Conservation (phyloP, 305 asterid genomes). For the Fraxinus baroniana region DNA sequence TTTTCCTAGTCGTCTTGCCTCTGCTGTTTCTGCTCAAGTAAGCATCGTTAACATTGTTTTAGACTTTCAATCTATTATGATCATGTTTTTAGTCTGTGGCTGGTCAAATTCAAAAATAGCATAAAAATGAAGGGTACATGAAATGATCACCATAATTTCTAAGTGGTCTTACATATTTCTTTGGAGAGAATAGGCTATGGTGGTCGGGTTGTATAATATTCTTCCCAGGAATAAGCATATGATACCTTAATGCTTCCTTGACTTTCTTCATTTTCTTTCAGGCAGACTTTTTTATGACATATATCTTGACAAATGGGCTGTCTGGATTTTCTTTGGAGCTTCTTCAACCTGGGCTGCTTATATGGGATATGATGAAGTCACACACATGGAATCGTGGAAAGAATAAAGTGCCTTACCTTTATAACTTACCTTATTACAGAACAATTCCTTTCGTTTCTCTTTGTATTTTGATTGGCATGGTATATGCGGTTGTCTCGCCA, state of each 20-base stretch:
- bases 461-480: slow-evolving; percentile 79
- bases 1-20: slow-evolving; percentile 81
- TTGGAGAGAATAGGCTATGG: background rate
- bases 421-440: slow-evolving; percentile 75
- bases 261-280: slow-evolving; percentile 25
- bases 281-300: slow-evolving; percentile 91
- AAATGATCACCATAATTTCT: background rate
- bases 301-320: slow-evolving; percentile 82
- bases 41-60: slow-evolving; percentile 23
- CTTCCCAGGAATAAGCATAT: background rate
- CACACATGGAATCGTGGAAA: slow-evolving; percentile 67
- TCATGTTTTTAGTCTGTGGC: slow-evolving; percentile 4
- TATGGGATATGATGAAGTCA: slow-evolving; percentile 72
- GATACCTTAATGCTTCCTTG: slow-evolving; percentile 10
- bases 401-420: slow-evolving; percentile 66
- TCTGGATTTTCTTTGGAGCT: slow-evolving; percentile 88
- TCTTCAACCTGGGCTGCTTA: slow-evolving; percentile 90
- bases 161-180: background rate
- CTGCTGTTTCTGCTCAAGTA: slow-evolving; percentile 89
- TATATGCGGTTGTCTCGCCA: slow-evolving; percentile 90
- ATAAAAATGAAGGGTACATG: background rate
- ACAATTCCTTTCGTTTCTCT: slow-evolving; percentile 71
- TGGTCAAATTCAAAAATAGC: slow-evolving; percentile 1
- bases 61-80: background rate
- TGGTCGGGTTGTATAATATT: background rate